These are phyloP conservation scores for Suillus brevipes DNA, from an alignment of 768 basidiomycete genomes.

Conservation along the genomic window DNA sequence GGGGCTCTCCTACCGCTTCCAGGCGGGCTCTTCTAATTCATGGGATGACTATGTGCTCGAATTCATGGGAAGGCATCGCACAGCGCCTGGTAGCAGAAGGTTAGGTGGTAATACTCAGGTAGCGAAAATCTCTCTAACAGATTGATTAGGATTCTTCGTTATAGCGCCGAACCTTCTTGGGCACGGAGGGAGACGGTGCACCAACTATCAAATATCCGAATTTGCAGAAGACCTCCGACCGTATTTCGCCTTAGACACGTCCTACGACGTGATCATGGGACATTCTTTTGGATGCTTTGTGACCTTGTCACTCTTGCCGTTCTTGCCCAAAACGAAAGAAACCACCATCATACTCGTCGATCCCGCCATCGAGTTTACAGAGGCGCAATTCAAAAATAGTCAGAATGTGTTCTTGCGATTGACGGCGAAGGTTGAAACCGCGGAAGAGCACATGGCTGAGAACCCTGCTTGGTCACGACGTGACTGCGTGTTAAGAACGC, in stretches of 20 bases:
- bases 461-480: constrained; percentile 23
- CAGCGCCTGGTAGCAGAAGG: constrained; percentile 18
- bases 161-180: constrained; percentile 26
- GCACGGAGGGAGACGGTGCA: constrained; percentile 17
- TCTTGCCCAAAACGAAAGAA: constrained; percentile 12
- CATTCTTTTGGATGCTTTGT: constrained; percentile 22
- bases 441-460: constrained; percentile 2
- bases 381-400: background rate
- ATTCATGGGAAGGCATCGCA: constrained; percentile 18
- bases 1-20: constrained; percentile 20
- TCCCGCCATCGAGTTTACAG: constrained; percentile 6
- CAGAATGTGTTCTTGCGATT: background rate
- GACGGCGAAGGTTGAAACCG: background rate
- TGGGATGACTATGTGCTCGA: constrained; percentile 17
- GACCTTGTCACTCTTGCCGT: constrained; percentile 16
- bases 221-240: constrained; percentile 9
- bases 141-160: constrained; percentile 24
- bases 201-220: background rate
- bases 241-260: constrained; percentile 13
- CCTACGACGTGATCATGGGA: constrained; percentile 21
- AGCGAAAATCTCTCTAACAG: background rate
- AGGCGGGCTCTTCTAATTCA: constrained; percentile 25
- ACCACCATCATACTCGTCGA: constrained; percentile 16
- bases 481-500: constrained; percentile 13
- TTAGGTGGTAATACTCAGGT: background rate